phyloP scores from a whole-genome alignment of 2,329 filamentous ascomycete species.

The Cryphonectria naterciae region DNA sequence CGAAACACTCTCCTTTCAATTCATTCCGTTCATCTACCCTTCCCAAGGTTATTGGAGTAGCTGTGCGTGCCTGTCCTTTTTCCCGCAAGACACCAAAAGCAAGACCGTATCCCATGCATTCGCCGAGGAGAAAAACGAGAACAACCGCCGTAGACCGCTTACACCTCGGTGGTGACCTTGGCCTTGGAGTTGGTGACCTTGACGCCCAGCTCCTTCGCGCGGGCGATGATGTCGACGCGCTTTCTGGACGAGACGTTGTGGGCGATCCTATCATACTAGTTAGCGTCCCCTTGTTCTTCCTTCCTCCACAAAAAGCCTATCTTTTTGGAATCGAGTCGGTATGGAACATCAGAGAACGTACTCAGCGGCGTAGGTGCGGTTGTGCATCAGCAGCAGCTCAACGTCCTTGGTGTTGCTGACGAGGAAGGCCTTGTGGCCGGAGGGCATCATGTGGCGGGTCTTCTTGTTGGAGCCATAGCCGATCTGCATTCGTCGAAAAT shows the following conservation, averaged over 20 bases:
- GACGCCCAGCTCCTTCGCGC: conserved; percentile 97
- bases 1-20: conserved; percentile 24
- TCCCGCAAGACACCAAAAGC: conserved; percentile 32
- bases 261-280: conserved; percentile 71
- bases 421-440: conserved; percentile 99
- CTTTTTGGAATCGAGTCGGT: background rate
- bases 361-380: conserved; percentile 98
- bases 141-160: conserved; percentile 42
- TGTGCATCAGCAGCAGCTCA: conserved; percentile 99
- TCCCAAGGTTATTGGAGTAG: conserved; percentile 21
- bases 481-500: conserved; percentile 64
- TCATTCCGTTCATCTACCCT: conserved; percentile 28
- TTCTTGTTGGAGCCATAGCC: conserved; percentile 99
- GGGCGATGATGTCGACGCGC: conserved; percentile 95
- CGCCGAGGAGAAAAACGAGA: conserved; percentile 30
- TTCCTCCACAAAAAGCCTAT: too few species aligned
- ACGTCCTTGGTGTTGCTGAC: conserved; percentile 96
- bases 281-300: conserved; percentile 4
- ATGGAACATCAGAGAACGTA: conserved; percentile 59
- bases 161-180: conserved; percentile 94
- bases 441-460: conserved; percentile 98
- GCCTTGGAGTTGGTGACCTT: conserved; percentile 99
- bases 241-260: conserved; percentile 98
- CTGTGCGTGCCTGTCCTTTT: conserved; percentile 29
- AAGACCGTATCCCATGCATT: conserved; percentile 33